Percentiles rank a stretch among this genome's conserved stretches.
phyloP scores from a whole-genome alignment of 352 stramenopile species.

The Phytophthora cryptogea region DNA sequence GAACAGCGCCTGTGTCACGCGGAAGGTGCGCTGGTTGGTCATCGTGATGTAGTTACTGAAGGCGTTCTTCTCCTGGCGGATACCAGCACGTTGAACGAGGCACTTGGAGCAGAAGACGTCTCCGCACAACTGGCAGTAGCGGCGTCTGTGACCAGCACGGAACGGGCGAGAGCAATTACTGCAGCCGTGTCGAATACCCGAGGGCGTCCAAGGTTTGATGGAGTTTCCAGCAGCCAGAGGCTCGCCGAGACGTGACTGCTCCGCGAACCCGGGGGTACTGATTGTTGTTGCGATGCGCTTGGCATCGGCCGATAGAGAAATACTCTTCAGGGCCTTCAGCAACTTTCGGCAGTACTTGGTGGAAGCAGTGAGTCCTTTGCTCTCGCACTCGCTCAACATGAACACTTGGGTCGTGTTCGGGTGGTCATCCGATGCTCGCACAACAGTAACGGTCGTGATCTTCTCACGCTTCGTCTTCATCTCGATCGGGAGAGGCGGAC shows the following conservation, averaged over 20 bases:
- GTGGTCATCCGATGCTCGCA: slow-evolving; percentile 38
- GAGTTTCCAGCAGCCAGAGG: slow-evolving; percentile 41
- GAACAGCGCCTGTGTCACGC: slow-evolving; percentile 59
- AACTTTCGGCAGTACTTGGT: slow-evolving; percentile 62
- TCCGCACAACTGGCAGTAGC: slow-evolving; percentile 76
- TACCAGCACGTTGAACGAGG: slow-evolving; percentile 52
- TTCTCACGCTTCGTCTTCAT: slow-evolving; percentile 66
- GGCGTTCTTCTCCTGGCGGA: slow-evolving; percentile 30
- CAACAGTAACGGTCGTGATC: slow-evolving; percentile 58
- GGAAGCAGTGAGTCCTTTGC: slow-evolving; percentile 45
- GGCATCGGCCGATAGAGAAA: slow-evolving; percentile 57
- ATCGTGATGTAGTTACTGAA: slow-evolving; percentile 18
- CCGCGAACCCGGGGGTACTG: slow-evolving; percentile 30
- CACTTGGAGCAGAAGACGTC: slow-evolving; percentile 82
- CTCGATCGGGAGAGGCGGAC: slow-evolving; percentile 45
- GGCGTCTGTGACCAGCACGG: slow-evolving; percentile 52
- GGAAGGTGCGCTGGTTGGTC: slow-evolving; percentile 49
- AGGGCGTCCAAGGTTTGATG: slow-evolving; percentile 59
- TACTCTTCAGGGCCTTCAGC: slow-evolving; percentile 47
- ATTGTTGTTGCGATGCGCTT: slow-evolving; percentile 64
- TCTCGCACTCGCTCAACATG: slow-evolving; percentile 55
- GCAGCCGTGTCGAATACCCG: slow-evolving; percentile 47
- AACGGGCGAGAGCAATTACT: slow-evolving; percentile 67
- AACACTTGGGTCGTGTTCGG: slow-evolving; percentile 56
- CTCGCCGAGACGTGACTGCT: slow-evolving; percentile 37